A percentile compares a stretch with the other conserved stretches of the same genome.
These are phyloP conservation scores for Beauveria australis DNA, from an alignment of 2,329 filamentous ascomycete genomes.

Conservation along the genomic window DNA sequence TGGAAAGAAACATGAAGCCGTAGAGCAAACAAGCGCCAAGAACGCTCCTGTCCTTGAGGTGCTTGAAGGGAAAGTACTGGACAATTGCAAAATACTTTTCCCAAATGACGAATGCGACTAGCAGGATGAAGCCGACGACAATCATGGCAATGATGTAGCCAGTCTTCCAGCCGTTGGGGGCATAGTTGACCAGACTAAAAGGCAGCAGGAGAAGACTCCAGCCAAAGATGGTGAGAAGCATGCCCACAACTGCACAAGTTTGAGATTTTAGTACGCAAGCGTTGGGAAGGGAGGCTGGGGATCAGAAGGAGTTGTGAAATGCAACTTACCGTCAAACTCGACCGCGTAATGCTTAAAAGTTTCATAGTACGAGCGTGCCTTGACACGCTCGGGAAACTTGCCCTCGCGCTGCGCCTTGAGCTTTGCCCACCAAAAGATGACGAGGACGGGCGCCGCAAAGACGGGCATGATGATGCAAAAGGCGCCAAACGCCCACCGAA, in stretches of 20 bases:
- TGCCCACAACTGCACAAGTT: constrained; percentile 31
- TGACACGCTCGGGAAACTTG: constrained; percentile 32
- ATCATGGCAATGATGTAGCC: constrained; percentile 38
- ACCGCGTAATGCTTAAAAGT: constrained; percentile 44
- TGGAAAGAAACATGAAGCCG: constrained; percentile 32
- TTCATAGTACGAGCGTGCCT: constrained; percentile 36
- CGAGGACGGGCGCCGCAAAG: constrained; percentile 29
- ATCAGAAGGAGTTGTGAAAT: background rate
- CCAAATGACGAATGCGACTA: constrained; percentile 44
- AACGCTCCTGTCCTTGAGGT: constrained; percentile 42
- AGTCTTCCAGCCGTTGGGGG: constrained; percentile 31
- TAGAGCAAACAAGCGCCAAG: constrained; percentile 36
- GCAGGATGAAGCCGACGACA: constrained; percentile 40
- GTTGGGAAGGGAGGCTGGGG: background rate
- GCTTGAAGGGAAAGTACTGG: constrained; percentile 47
- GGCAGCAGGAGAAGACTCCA: constrained; percentile 46
- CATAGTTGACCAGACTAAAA: constrained; percentile 31
- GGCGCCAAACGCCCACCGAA: constrained; percentile 47
- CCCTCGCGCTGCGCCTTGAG: constrained; percentile 43
- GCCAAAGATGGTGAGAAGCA: constrained; percentile 42
- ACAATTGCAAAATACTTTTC: constrained; percentile 49
- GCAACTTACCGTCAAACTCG: constrained; percentile 46
- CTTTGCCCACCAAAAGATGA: constrained; percentile 27
- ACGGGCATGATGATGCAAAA: constrained; percentile 55
- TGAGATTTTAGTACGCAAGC: background rate